Evolutionary conservation across 1,284 basidiomycete genomes (phyloP).

Genomic region (Cystobasidium slooffiae): DNA sequence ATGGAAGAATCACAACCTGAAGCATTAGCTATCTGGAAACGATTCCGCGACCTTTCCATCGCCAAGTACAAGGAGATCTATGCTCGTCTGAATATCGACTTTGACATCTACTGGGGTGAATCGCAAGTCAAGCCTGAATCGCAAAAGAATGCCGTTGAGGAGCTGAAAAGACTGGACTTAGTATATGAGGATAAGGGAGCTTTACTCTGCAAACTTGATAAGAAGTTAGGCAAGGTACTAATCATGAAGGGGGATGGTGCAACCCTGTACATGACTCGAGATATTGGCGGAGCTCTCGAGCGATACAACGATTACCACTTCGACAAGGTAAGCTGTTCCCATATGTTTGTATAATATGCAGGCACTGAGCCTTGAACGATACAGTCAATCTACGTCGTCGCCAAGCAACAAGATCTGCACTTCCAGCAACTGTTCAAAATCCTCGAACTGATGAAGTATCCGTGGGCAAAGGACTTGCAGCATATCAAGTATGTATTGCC

Average conservation of each 20-base stretch:
- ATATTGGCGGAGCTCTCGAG: constrained; percentile 92
- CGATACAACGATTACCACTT: constrained; percentile 90
- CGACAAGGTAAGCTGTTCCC: constrained; percentile 83
- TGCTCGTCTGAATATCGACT: constrained; percentile 84
- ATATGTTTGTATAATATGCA: not conserved
- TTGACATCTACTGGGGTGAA: constrained; percentile 94
- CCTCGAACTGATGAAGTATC: constrained; percentile 84
- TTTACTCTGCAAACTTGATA: constrained; percentile 79
- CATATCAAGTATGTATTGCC: constrained; percentile 84
- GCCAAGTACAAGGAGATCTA: constrained; percentile 91
- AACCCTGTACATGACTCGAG: constrained; percentile 96
- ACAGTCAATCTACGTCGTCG: constrained; percentile 71
- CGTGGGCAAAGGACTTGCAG: constrained; percentile 79
- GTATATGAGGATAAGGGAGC: constrained; percentile 66
- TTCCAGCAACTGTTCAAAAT: constrained; percentile 89
- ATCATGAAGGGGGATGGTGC: constrained; percentile 94
- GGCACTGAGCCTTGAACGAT: not conserved
- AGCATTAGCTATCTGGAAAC: constrained; percentile 84
- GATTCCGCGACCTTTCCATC: constrained; percentile 90
- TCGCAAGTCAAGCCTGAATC: constrained; percentile 79
- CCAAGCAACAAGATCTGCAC: constrained; percentile 94
- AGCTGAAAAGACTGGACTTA: constrained; percentile 64
- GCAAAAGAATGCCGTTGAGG: constrained; percentile 72
- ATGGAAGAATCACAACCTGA: constrained; percentile 94
- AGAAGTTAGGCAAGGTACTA: constrained; percentile 88